Evolutionary conservation across 2,329 filamentous ascomycete species (phyloP), one percentile per base, ranked within the genome.

Genomic region (Proliferodiscus dingleyae): DNA sequence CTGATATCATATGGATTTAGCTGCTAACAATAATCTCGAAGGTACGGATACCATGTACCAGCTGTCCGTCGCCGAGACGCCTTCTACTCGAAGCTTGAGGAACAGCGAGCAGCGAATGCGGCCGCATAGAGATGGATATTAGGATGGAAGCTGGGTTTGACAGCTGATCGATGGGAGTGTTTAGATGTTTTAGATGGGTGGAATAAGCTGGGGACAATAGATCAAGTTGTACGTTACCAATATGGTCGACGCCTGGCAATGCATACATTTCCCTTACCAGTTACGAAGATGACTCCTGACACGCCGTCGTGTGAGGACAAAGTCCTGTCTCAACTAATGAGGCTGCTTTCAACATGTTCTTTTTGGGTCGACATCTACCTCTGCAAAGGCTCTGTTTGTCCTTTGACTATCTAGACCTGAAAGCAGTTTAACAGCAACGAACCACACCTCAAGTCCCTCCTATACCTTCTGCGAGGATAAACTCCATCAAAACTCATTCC

Each of bases 11-110:
- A 6, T 22, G 13, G 18, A 19, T 18, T 38, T 42, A n/a, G 15
- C 30, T 37, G 41, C 53, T 54, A 45, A 26, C 24, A 6, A 50
- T 13, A 21, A 19, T 34, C 28, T 36, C 22, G 9, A 19, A 64
- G 59, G 57, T 62, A 63, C 61, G 69, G 67, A 48, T 68, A 68
- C 56, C 72, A 75, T 55, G 57, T 68, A 37, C 66, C 67, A 46
- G 58, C 62, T 5, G 64, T 69, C 49, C 64, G 63, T 50, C 56
- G 57, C 43, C 66, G 68, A 46, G 68, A 70, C 60, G 45, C 51
- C 9, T 69, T 58, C 61, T 69, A 70, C 59, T 56, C 66, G 40
- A 69, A 65, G 55, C 55, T 70, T 37, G 67, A 70, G 57, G 61
- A 65, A 32, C 53, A 65, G 45, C 62, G 64, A 59, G 63, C 62